Conservation (phyloP, 1,139 yeast species). For the Saccharomyces hybrid region DNA sequence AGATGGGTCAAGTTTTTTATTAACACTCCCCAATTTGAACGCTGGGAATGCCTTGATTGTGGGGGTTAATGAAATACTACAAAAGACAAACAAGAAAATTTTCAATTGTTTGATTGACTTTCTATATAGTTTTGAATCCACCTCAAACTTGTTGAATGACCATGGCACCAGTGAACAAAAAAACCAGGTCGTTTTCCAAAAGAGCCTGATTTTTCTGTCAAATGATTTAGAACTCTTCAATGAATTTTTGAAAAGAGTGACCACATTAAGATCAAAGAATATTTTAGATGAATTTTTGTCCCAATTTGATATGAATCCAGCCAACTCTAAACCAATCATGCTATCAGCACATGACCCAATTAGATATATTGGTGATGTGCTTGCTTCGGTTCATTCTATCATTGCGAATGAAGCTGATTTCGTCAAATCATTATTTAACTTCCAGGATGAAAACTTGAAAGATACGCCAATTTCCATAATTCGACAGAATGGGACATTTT, state of each 20-base stretch:
- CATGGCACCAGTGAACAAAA: constrained; percentile 3
- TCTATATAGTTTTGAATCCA: constrained; percentile 25
- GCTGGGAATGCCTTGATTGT: constrained; percentile 66
- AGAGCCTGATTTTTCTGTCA: constrained; percentile 29
- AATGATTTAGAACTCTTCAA: constrained; percentile 39
- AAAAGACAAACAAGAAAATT: constrained; percentile 32
- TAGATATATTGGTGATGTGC: constrained; percentile 75
- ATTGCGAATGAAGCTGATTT: constrained; percentile 84
- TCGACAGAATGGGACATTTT: constrained; percentile 25
- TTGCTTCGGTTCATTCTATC: constrained; percentile 86
- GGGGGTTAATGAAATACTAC: constrained; percentile 42
- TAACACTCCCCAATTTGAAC: constrained; percentile 61
- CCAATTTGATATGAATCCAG: constrained; percentile 37
- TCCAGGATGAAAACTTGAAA: constrained; percentile 29
- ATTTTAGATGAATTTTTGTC: constrained; percentile 52
- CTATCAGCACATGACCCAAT: constrained; percentile 74
- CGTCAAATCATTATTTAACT: constrained; percentile 48
- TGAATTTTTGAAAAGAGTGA: constrained; percentile 49
- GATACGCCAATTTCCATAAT: constrained; percentile 20
- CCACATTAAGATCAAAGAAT: constrained; percentile 50
- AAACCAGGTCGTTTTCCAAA: constrained; percentile 25
- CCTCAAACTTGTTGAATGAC: constrained; percentile 12
- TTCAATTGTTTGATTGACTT: constrained; percentile 33
- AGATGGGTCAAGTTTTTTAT: constrained; percentile 52
- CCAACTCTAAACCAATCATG: constrained; percentile 42